Evolutionary conservation across 129 eudicot species (phyloP).

Genomic region (Escallonia rubra): DNA sequence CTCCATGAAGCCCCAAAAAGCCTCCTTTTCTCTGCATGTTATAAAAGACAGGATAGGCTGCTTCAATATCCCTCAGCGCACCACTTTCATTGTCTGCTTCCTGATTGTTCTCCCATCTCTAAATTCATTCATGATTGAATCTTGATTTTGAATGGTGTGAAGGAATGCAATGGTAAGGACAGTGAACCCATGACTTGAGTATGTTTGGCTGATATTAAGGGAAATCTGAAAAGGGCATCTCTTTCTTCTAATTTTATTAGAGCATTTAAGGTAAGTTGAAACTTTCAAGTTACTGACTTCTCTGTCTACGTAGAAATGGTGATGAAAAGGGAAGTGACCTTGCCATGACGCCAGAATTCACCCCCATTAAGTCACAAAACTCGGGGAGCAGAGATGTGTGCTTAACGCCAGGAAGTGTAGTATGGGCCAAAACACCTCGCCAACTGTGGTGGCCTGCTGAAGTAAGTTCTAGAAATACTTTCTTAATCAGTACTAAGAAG

Average conservation of each 20-base stretch:
- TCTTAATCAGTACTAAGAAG: background rate
- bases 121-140: too few relatives aligned
- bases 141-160: too few relatives aligned
- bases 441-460: constrained; percentile 39
- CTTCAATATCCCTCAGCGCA: too few relatives aligned
- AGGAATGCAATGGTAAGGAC: background rate
- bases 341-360: constrained; percentile 14
- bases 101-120: too few relatives aligned
- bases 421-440: constrained; percentile 33
- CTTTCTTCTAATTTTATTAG: background rate
- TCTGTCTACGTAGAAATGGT: constrained; percentile 10
- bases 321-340: constrained; percentile 17
- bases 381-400: constrained; percentile 24
- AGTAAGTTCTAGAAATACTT: constrained; percentile 23
- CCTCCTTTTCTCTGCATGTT: too few relatives aligned
- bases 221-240: background rate
- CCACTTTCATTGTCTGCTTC: too few relatives aligned
- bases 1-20: too few relatives aligned
- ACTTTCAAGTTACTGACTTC: background rate
- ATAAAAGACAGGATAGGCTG: too few relatives aligned
- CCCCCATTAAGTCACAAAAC: constrained; percentile 29
- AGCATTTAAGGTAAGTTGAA: background rate
- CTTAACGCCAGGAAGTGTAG: constrained; percentile 39
- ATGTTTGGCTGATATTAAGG: constrained; percentile 1
- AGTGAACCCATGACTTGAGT: background rate